Base-by-base conservation (phyloP, 805 yeast species). In the Isabelozyma rhagii region DNA sequence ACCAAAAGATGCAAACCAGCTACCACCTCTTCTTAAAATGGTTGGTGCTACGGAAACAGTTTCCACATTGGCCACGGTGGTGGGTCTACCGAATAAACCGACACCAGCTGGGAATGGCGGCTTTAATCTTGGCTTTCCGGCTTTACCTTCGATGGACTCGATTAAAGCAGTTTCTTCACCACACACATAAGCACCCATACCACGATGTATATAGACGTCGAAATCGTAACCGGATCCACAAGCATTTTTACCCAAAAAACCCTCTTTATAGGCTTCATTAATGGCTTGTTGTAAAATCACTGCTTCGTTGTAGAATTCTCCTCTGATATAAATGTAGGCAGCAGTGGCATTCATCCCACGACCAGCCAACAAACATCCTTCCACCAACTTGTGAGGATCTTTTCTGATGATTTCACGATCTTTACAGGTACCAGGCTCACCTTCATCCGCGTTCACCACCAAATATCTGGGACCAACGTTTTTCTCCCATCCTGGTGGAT, bases 101-200 rank as follows among this genome's bases (percentile, higher is more conserved):
- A 89, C 93, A 62, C 96, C 96, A 36, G 96, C 96, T 36, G 96
- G 96, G 81, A 89, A 89, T 55, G 96, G 96, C 38, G 96, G 96
- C 82, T 89, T 89, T 68, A 89, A 80, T 72, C 96, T 83, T 58
- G 96, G 96, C 72, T 89, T 89, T 57, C 96, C 96, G 50, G 94
- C 96, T 71, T 89, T 89, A 60, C 96, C 96, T 74, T 89, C 96
- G 48, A 89, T 75, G 3, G 92, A 84, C 74, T 89, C 96, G 64
- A 89, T 88, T 66, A 89, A 74, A 5, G 96, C 91, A 41, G 96
- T 89, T 72, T 89, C 96, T 72, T 89, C 96, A 61, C 96, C 96
- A 72, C 96, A 89, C 46, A 89, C 80, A 70, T 89, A 89, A 9
- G 96, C 96, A 55, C 96, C 96, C 90, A 87, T 87, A 58, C 96